These are phyloP conservation scores for Globisporangium solare DNA, from an alignment of 352 stramenopile species.

Conservation along the genomic window DNA sequence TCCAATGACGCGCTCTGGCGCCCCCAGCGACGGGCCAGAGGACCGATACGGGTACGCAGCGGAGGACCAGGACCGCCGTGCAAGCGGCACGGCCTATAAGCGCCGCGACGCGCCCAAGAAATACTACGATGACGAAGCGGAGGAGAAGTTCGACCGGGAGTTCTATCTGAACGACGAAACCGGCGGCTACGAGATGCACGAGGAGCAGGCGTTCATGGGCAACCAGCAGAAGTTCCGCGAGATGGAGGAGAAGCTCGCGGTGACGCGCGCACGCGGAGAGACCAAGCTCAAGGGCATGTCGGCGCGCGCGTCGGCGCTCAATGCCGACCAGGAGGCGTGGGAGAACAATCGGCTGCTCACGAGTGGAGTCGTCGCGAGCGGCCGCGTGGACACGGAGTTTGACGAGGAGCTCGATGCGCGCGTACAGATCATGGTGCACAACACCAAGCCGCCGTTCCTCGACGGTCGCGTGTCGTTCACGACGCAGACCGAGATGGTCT, in stretches of 20 bases:
- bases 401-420: conserved; percentile 93
- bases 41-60: conserved; percentile 12
- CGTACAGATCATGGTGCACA: conserved; percentile 97
- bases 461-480: conserved; percentile 94
- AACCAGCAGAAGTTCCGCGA: conserved; percentile 89
- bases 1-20: conserved; percentile 19
- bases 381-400: conserved; percentile 76
- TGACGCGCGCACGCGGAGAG: conserved; percentile 74
- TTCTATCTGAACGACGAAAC: conserved; percentile 95
- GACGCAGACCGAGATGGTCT: conserved; percentile 93
- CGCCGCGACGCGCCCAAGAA: conserved; percentile 53
- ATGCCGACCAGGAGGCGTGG: conserved; percentile 97
- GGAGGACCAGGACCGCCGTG: conserved; percentile 9
- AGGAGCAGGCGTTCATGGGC: conserved; percentile 89
- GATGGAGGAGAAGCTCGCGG: conserved; percentile 87
- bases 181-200: conserved; percentile 45
- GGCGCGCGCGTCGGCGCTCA: conserved; percentile 88
- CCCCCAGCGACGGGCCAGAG: neutral
- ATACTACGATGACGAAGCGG: conserved; percentile 70
- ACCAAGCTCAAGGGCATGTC: conserved; percentile 89
- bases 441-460: conserved; percentile 97
- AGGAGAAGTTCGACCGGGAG: conserved; percentile 93
- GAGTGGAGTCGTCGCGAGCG: conserved; percentile 88
- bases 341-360: conserved; percentile 96
- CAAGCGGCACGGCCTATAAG: conserved; percentile 5